Evolutionary conservation across 345 rosid genomes (phyloP), one percentile per base, ranked within the genome.

Genomic region (Carallia brachiata): DNA sequence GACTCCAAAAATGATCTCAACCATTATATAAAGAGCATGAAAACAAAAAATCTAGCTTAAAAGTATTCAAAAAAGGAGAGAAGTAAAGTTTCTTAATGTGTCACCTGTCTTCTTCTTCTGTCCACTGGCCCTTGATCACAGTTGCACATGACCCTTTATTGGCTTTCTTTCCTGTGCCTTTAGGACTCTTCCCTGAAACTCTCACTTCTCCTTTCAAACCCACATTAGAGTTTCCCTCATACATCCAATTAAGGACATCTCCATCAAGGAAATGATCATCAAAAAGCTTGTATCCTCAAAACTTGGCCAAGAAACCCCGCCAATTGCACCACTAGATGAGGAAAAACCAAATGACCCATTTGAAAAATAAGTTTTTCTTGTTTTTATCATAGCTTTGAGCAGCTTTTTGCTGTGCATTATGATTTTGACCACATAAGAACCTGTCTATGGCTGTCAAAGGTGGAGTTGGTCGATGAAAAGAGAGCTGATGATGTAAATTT

Each of bases 121-220:
- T 88, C 97, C 99, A 94, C 73, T 91, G 97, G 17, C 99, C 99
- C 78, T 94, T 92, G 83, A 94, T 89, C 82, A 92, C 78, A 67
- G 76, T 76, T 50, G 70, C 69, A 62, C 79, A 71, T 55, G 83
- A 28, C n/a, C 69, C 75, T 72, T 85, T 93, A 75, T 81, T 87
- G 28, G 70, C 65, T 72, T 79, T 86, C 79, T 82, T 86, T 62
- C 63, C 73, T 23, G 63, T 47, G 39, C 54, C 78, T 58, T 70
- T 73, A n/a, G 37, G 36, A 61, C 63, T 70, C 70, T 73, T 80
- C 18, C 63, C 67, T 32, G 61, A 57, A 30, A 13, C 74, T 57
- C 66, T 82, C 28, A 6, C 72, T 31, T 73, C 61, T 28, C 58
- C 77, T 55, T 59, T 66, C 59, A 66, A 62, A 65, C 58, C 72